These are phyloP conservation scores for Euptelea pleiosperma DNA, from an alignment of 164 flowering plant genomes.

Conservation along the genomic window DNA sequence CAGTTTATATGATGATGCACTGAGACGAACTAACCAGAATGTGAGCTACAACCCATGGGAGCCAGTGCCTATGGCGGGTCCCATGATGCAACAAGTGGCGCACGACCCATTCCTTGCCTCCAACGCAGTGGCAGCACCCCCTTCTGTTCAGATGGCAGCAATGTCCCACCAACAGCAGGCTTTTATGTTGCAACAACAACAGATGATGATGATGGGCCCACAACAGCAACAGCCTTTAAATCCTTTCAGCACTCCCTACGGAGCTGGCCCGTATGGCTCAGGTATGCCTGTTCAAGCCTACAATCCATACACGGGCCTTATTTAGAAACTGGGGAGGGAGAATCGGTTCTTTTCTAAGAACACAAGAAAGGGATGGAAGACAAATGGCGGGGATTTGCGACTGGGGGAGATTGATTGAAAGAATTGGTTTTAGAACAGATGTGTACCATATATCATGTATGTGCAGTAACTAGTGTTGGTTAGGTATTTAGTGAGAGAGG, in stretches of 20 bases:
- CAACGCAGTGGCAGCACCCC: slow-evolving; percentile 48
- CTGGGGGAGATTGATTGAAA: neutral
- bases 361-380: neutral
- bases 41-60: slow-evolving; percentile 88
- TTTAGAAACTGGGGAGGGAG: too few relatives aligned
- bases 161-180: slow-evolving; percentile 72
- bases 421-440: slow-evolving; percentile 7
- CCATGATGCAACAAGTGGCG: slow-evolving; percentile 46
- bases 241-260: slow-evolving; percentile 56
- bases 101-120: slow-evolving; percentile 77
- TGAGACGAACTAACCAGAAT: slow-evolving; percentile 57
- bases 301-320: slow-evolving; percentile 61
- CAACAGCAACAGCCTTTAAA: slow-evolving; percentile 47
- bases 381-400: neutral
- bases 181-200: slow-evolving; percentile 58
- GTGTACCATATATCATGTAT: slow-evolving; percentile 50
- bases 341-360: too few relatives aligned
- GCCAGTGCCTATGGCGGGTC: slow-evolving; percentile 31
- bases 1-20: slow-evolving; percentile 80
- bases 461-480: slow-evolving; percentile 15
- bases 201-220: slow-evolving; percentile 51
- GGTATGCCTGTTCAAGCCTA: slow-evolving; percentile 60
- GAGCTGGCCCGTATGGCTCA: slow-evolving; percentile 42
- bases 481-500: slow-evolving; percentile 5
- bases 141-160: slow-evolving; percentile 60